phyloP scores from a whole-genome alignment of 2,329 filamentous ascomycete species.

The Coleophoma cylindrospora region DNA sequence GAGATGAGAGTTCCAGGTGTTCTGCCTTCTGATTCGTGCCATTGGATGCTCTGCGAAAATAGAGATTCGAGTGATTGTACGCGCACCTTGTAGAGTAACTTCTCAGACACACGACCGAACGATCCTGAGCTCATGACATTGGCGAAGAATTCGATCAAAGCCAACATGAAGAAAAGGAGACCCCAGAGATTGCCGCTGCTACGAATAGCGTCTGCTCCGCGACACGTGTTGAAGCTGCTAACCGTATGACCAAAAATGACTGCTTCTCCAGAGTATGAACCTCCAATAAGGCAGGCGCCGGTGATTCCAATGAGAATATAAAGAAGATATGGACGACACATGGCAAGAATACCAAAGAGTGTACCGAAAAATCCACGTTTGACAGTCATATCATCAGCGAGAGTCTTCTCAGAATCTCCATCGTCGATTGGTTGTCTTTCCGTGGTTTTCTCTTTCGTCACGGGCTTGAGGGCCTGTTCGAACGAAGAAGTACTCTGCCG shows the following conservation, averaged over 20 bases:
- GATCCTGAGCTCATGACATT: constrained; percentile 53
- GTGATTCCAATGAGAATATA: constrained; percentile 33
- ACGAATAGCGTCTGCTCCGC: constrained; percentile 15
- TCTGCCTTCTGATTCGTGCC: constrained; percentile 64
- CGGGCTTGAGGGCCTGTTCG: too few species aligned
- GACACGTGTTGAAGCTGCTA: constrained; percentile 43
- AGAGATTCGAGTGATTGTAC: constrained; percentile 59
- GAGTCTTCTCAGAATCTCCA: too few species aligned
- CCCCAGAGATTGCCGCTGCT: constrained; percentile 30
- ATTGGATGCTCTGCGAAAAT: constrained; percentile 61
- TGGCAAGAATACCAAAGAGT: too few species aligned
- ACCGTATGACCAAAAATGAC: constrained; percentile 50
- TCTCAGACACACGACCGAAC: constrained; percentile 55
- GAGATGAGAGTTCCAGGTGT: constrained; percentile 58
- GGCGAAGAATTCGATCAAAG: constrained; percentile 53
- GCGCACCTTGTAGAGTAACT: constrained; percentile 57
- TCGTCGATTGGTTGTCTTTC: too few species aligned
- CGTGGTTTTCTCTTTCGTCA: too few species aligned
- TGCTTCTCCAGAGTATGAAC: constrained; percentile 46
- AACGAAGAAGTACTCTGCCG: too few species aligned
- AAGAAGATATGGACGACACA: not conserved
- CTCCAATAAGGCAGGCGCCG: constrained; percentile 48
- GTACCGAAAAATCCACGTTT: too few species aligned
- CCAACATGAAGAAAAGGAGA: constrained; percentile 42
- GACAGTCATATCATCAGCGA: too few species aligned